These are phyloP conservation scores for Arabidopsis thaliana DNA, from an alignment of 345 rosid species.

Conservation along the genomic window DNA sequence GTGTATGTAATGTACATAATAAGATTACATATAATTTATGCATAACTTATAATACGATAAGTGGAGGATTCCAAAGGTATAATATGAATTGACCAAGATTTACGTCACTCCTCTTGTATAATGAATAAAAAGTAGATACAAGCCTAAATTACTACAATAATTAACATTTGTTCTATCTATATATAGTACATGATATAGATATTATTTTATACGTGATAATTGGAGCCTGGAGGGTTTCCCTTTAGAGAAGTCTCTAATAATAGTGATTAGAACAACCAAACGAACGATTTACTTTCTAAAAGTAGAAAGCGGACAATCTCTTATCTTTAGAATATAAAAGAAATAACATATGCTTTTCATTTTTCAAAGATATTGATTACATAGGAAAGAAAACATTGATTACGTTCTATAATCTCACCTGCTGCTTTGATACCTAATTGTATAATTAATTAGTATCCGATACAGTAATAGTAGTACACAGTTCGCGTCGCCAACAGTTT, in stretches of 20 bases:
- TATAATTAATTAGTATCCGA: slow-evolving; percentile 21
- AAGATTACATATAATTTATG: too few relatives aligned
- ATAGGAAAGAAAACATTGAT: slow-evolving; percentile 12
- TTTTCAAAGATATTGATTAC: slow-evolving; percentile 18
- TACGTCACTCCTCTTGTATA: slow-evolving; percentile 10
- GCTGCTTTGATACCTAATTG: slow-evolving; percentile 36
- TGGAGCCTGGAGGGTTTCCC: slow-evolving; percentile 24
- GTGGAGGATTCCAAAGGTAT: not conserved
- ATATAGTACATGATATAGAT: slow-evolving; percentile 14
- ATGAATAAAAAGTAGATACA: not conserved
- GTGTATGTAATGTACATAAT: not conserved
- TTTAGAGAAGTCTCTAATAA: slow-evolving; percentile 27
- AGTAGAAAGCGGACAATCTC: slow-evolving; percentile 21
- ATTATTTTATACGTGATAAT: not conserved
- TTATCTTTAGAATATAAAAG: slow-evolving; percentile 2
- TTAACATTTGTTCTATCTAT: not conserved
- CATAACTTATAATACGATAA: not conserved
- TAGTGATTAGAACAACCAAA: not conserved
- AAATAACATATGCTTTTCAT: slow-evolving; percentile 17
- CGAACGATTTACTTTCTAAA: slow-evolving; percentile 30
- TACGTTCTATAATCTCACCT: slow-evolving; percentile 31
- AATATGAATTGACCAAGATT: not conserved
- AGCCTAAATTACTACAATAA: too few relatives aligned
- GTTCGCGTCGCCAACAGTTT: slow-evolving; percentile 33
- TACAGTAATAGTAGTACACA: not conserved